Evolutionary conservation across 2,329 filamentous ascomycete genomes (phyloP).

Genomic region (Colletotrichum caudatum): DNA sequence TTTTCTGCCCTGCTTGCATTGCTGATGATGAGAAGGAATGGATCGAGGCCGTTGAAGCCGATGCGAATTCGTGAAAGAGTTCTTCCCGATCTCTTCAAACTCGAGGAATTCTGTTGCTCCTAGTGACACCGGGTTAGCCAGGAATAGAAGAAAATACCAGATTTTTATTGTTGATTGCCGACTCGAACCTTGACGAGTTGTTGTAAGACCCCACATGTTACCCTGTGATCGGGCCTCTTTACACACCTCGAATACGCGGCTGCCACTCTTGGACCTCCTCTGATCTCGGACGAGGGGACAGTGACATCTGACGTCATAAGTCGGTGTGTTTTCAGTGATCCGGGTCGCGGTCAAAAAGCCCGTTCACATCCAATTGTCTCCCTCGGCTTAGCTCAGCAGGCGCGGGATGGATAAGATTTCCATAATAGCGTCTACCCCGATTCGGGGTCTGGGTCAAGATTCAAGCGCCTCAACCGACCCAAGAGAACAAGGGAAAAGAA

Average conservation of each 20-base stretch:
- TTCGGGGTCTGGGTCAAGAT: not conserved
- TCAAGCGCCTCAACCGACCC: not conserved
- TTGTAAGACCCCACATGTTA: not conserved
- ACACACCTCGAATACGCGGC: not conserved
- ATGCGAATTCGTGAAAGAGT: not conserved
- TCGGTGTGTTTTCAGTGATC: not conserved
- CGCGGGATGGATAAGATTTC: not conserved
- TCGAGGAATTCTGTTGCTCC: not conserved
- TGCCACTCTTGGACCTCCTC: not conserved
- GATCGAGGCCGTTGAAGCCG: not conserved
- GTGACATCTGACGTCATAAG: not conserved
- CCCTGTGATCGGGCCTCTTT: not conserved
- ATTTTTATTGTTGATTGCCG: not conserved
- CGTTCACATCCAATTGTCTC: not conserved
- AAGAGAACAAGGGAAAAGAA: not conserved
- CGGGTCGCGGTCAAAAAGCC: not conserved
- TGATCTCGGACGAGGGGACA: not conserved
- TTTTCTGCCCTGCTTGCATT: not conserved
- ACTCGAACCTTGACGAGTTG: not conserved
- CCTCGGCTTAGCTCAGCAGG: not conserved
- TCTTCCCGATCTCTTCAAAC: too few relatives aligned
- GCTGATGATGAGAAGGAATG: slow-evolving; percentile 4
- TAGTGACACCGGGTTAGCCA: not conserved
- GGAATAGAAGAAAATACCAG: not conserved
- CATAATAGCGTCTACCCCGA: not conserved